Base-by-base conservation (phyloP, 352 stramenopile genomes). In the Phytopythium sindhum region DNA sequence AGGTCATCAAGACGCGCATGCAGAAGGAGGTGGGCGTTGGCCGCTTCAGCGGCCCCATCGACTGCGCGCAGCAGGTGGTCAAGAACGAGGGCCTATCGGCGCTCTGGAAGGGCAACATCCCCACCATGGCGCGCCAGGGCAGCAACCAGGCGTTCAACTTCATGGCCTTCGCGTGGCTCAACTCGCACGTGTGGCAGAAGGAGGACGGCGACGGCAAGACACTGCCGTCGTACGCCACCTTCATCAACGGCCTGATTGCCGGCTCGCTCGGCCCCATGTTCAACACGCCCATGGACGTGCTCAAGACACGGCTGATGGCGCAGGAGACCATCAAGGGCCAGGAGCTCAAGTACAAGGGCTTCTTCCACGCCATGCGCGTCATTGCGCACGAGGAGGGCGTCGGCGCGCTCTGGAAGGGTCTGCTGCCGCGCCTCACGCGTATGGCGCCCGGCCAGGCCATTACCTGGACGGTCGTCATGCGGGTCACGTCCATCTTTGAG, bases 61-160 rank as follows among this genome's bases (percentile, higher is more conserved):
- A 99, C 77, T 98, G 96, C 42, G 97, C 95, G 10, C 74, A 80
- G 28, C 81, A 97, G 37, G 88, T 99, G 58, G 79, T 97, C 4
- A 74, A 75, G 50, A 97, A 99, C 71, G 96, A 99, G 77, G 96
- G 96, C 35, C 51, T 96, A 44, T 80, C 84, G 39, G 96, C 96
- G 57, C 78, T 99, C 50, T 99, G 98, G 85, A 99, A 99, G 72
- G 90, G 90, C 56, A 93, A 97, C 64, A 72, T 98, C 21, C 96
- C 97, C 19, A 99, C 96, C 17, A 98, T 98, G 89, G 78, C 98
- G 48, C 87, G 96, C 44, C 96, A 99, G 77, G 97, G 97, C 35
- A 98, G 88, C 70, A 99, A 99, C 84, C 97, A 99, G 75, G 96
- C 96, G 8, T 98, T 98, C 64, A 99, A 99, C 81, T 99, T 99